phyloP scores from a whole-genome alignment of 257 asterid genomes.

The Solanum ossicruentum region DNA sequence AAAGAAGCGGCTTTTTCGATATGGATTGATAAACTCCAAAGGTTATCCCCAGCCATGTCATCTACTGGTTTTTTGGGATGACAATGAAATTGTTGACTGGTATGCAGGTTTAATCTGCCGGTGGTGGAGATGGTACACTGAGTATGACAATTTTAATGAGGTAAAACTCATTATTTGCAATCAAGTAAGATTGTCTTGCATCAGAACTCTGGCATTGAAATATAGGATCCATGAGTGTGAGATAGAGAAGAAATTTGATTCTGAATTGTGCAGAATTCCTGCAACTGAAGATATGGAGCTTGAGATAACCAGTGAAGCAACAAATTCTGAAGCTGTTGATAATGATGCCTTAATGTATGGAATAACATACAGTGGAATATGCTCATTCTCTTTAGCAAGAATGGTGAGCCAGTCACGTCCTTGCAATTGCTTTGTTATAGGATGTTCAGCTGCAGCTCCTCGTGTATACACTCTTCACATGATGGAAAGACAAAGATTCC shows the following conservation, averaged over 20 bases:
- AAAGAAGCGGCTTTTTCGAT: constrained; percentile 55
- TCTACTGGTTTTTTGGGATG: constrained; percentile 50
- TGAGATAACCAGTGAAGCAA: constrained; percentile 28
- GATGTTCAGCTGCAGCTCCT: constrained; percentile 47
- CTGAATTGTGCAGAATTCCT: constrained; percentile 53
- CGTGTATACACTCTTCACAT: constrained; percentile 66
- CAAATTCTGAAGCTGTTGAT: constrained; percentile 3
- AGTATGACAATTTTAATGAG: constrained; percentile 52
- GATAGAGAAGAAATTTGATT: constrained; percentile 64
- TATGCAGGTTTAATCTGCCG: constrained; percentile 65
- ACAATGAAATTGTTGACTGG: constrained; percentile 65
- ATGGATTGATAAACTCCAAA: constrained; percentile 54
- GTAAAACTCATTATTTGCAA: constrained; percentile 48
- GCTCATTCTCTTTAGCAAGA: constrained; percentile 62
- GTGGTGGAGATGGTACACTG: constrained; percentile 71
- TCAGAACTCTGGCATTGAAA: constrained; percentile 66
- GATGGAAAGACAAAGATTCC: constrained; percentile 86
- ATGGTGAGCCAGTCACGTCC: constrained; percentile 58
- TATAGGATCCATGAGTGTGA: constrained; percentile 59
- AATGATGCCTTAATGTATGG: constrained; percentile 48
- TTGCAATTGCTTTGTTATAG: constrained; percentile 66
- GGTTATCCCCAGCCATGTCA: constrained; percentile 59
- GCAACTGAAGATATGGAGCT: constrained; percentile 50
- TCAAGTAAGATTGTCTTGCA: constrained; percentile 70
- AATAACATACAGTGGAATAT: constrained; percentile 48